Evolutionary conservation across 1,284 basidiomycete genomes (phyloP).

Genomic region (Moesziomyces globuligerus): DNA sequence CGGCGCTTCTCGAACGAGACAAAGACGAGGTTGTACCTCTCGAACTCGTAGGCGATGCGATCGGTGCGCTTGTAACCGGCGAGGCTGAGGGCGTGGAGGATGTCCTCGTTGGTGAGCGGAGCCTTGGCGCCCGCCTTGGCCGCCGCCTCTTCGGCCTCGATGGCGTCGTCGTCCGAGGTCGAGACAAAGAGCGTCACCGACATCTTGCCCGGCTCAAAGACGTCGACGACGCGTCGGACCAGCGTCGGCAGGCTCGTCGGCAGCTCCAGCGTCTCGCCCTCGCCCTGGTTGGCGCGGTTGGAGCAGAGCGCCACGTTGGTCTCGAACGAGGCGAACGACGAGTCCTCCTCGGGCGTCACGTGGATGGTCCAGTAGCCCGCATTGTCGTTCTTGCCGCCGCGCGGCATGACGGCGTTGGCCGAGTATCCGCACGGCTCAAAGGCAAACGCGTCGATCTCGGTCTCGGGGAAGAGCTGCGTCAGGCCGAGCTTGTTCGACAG

Average conservation of each 20-base stretch:
- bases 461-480: slow-evolving; percentile 81
- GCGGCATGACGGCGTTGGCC: slow-evolving; percentile 80
- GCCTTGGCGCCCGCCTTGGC: slow-evolving; percentile 39
- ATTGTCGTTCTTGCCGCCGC: slow-evolving; percentile 36
- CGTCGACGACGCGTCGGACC: slow-evolving; percentile 85
- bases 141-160: slow-evolving; percentile 66
- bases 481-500: slow-evolving; percentile 84
- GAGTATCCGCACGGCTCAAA: slow-evolving; percentile 97
- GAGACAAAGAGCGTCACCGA: slow-evolving; percentile 93
- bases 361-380: slow-evolving; percentile 91
- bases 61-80: slow-evolving; percentile 77
- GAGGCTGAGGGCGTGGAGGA: slow-evolving; percentile 60
- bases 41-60: slow-evolving; percentile 98
- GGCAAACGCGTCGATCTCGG: slow-evolving; percentile 89
- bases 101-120: slow-evolving; percentile 53
- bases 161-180: slow-evolving; percentile 55
- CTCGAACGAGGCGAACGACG: slow-evolving; percentile 98
- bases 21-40: slow-evolving; percentile 90
- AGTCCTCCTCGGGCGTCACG: slow-evolving; percentile 95
- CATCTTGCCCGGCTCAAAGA: slow-evolving; percentile 89
- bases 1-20: slow-evolving; percentile 44
- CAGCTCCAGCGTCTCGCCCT: slow-evolving; percentile 21
- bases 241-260: slow-evolving; percentile 74
- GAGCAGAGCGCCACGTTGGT: slow-evolving; percentile 87
- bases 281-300: slow-evolving; percentile 61